These are phyloP conservation scores for Eimeria necatrix DNA, from an alignment of 169 alveolate species.

Conservation along the genomic window DNA sequence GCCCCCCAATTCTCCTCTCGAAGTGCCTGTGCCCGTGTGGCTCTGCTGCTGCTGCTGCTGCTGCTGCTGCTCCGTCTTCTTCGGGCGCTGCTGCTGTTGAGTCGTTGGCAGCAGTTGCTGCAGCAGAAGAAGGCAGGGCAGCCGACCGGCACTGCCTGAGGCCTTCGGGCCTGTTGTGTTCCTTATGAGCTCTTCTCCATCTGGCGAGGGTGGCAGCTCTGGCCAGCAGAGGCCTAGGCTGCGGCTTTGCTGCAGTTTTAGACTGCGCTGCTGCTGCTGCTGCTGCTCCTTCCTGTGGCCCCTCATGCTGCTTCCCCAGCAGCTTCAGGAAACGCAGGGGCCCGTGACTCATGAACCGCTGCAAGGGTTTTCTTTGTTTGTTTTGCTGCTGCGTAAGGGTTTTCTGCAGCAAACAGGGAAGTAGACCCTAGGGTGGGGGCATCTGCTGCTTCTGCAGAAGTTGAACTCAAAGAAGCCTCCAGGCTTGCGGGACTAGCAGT, in stretches of 20 bases:
- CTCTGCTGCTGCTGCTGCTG: constrained; percentile 46
- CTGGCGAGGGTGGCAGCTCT: neutral
- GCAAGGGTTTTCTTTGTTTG: constrained; percentile 24
- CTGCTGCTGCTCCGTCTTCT: neutral
- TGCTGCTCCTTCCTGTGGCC: neutral
- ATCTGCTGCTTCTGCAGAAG: constrained; percentile 16
- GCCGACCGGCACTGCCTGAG: neutral
- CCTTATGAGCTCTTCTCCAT: neutral
- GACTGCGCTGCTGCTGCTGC: neutral
- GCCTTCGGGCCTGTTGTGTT: neutral
- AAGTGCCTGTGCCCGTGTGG: neutral
- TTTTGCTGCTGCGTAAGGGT: constrained; percentile 28
- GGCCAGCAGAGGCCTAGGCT: neutral
- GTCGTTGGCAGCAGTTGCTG: constrained; percentile 25
- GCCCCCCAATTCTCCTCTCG: constrained; percentile 40
- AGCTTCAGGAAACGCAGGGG: constrained; percentile 25
- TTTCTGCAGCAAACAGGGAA: neutral
- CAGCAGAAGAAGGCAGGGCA: constrained; percentile 33
- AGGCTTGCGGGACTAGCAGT: neutral
- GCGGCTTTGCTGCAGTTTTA: neutral
- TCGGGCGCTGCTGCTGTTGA: neutral
- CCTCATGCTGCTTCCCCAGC: constrained; percentile 55
- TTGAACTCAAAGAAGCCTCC: neutral
- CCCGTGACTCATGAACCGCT: constrained; percentile 6
- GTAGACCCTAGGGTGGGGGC: neutral